Evolutionary conservation across 169 alveolate genomes (phyloP).

Genomic region (Babesia divergens): DNA sequence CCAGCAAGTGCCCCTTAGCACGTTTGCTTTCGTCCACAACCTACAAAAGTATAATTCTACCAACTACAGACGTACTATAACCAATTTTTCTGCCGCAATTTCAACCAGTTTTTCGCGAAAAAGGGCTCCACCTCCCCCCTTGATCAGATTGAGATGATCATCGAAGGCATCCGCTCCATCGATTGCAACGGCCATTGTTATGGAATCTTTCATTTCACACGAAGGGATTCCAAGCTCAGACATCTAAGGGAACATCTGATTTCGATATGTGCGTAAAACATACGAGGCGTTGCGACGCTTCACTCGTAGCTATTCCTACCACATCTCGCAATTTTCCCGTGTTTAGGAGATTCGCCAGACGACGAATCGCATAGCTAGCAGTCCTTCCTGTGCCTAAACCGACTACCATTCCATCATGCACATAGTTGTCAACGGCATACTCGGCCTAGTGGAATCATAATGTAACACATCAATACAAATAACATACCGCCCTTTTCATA

Average conservation of each 20-base stretch:
- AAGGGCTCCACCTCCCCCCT: conserved; percentile 86
- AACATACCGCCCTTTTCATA: conserved; percentile 52
- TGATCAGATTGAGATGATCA: conserved; percentile 66
- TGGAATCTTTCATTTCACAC: conserved; percentile 44
- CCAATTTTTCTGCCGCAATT: conserved; percentile 61
- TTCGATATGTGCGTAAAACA: neutral
- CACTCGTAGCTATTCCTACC: conserved; percentile 77
- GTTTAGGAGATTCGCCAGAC: conserved; percentile 68
- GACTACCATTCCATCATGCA: conserved; percentile 69
- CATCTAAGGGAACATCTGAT: conserved; percentile 60
- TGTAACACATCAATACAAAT: neutral
- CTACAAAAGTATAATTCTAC: conserved; percentile 10
- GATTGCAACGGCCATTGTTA: conserved; percentile 72
- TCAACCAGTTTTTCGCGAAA: conserved; percentile 81
- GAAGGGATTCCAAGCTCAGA: conserved; percentile 71
- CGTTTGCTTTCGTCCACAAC: conserved; percentile 68
- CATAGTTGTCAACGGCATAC: conserved; percentile 79
- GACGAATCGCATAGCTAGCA: conserved; percentile 73
- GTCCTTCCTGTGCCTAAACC: conserved; percentile 86
- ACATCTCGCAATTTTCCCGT: conserved; percentile 66
- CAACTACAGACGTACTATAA: conserved; percentile 48
- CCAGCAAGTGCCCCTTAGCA: conserved; percentile 55
- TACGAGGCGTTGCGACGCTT: conserved; percentile 69
- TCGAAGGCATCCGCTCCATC: conserved; percentile 86
- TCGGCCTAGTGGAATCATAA: conserved; percentile 56